Base-by-base conservation (phyloP, 805 yeast genomes). In the Starmerella lactis-condensi region DNA sequence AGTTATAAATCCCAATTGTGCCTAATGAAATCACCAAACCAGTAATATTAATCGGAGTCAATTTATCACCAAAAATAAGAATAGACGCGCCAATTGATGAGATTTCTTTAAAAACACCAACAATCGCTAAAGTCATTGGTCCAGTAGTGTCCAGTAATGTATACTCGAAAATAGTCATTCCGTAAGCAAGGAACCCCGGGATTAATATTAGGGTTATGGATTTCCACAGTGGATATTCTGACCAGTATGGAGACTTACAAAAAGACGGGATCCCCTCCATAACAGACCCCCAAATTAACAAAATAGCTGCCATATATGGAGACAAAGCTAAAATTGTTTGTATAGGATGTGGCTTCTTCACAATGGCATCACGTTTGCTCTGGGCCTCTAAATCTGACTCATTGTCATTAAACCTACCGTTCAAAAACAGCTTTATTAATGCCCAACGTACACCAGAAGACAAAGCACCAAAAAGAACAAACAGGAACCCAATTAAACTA, bases 361-460 rank as follows among this genome's bases (percentile, higher is more conserved):
- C n/a, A n/a, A n/a, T n/a, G n/a, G n/a, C n/a, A n/a, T n/a, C n/a
- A 15, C 21, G 21, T 19, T 14, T 3, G 13, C 25, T 21, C 17
- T 29, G 23, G 20, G 13, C 17, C 29, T 9, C 20, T 22, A 26
- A 22, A 11, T 4, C 12, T n/a, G 22, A 16, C 13, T n/a, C 15
- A 10, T 13, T 26, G 28, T 8, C 14, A 10, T 15, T 8, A 17
- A 33, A 29, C 10, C 70, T 71, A 26, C 58, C 62, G 41, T 66
- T 74, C 30, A 89, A 57, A 22, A 85, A 61, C 15, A 89, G 52
- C 48, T 89, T 96, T 1, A 96, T 82, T 38, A 83, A 67, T 1
- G 93, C 85, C 98, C 98, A 89, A 40, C 98, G 65, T 31, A 89
- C 57, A 0, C 98, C 98, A 11, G 89, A 73, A 56, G 81, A 65